phyloP scores from a whole-genome alignment of 768 basidiomycete genomes.

The Pulveroboletus sp. region DNA sequence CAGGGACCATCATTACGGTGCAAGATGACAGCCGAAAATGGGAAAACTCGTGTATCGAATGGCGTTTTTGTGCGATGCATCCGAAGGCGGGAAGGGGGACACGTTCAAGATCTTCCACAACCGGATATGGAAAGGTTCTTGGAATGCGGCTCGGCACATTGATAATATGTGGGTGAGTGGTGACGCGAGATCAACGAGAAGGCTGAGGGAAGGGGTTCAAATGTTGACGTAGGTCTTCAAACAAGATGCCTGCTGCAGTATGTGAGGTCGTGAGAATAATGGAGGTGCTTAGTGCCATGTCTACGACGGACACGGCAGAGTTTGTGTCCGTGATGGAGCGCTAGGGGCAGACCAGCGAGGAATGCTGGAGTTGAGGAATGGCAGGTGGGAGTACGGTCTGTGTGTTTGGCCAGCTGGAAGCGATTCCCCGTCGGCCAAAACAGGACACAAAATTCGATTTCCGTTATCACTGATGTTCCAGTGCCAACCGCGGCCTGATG shows the following conservation, averaged over 20 bases:
- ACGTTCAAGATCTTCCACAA: conserved; percentile 83
- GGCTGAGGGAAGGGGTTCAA: conserved; percentile 2
- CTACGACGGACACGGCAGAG: conserved; percentile 48
- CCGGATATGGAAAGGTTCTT: conserved; percentile 60
- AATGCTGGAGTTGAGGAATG: conserved; percentile 69
- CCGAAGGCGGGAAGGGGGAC: conserved; percentile 62
- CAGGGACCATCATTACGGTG: conserved; percentile 75
- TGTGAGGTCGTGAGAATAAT: conserved; percentile 63
- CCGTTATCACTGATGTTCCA: too few species aligned
- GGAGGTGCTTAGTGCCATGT: conserved; percentile 45
- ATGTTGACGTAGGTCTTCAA: conserved; percentile 67
- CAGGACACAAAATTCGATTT: too few species aligned
- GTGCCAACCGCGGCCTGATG: too few species aligned
- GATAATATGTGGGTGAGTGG: conserved; percentile 84
- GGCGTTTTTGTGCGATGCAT: conserved; percentile 81
- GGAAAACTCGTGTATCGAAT: conserved; percentile 57
- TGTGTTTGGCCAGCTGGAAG: too few species aligned
- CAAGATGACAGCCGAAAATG: conserved; percentile 56
- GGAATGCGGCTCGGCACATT: conserved; percentile 56
- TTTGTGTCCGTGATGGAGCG: conserved; percentile 67
- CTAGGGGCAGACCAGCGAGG: conserved; percentile 69
- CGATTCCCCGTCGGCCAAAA: too few species aligned
- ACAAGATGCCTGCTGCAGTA: conserved; percentile 92
- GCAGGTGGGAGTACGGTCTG: too few species aligned
- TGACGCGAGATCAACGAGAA: neutral